phyloP scores from a whole-genome alignment of 108 stramenopile species.

The Cyclotella distinguenda region DNA sequence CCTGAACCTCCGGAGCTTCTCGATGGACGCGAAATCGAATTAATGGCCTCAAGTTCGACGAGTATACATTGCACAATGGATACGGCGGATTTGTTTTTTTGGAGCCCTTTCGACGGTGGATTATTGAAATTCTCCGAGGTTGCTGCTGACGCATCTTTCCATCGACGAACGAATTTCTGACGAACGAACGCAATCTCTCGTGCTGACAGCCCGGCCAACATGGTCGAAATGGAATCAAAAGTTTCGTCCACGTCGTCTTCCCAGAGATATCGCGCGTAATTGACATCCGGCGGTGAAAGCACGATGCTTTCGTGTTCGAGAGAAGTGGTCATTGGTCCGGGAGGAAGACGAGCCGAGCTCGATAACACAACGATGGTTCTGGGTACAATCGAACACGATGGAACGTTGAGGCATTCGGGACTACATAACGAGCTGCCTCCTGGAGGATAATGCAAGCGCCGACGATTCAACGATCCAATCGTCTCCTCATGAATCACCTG shows the following conservation, averaged over 20 bases:
- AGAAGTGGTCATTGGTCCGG: slow-evolving; percentile 58
- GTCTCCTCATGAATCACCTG: slow-evolving; percentile 49
- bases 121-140: too few relatives aligned
- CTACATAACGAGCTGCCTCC: not conserved
- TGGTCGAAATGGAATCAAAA: slow-evolving; percentile 31
- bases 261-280: slow-evolving; percentile 67
- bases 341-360: slow-evolving; percentile 43
- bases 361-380: slow-evolving; percentile 64
- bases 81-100: too few relatives aligned
- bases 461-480: slow-evolving; percentile 3
- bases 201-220: slow-evolving; percentile 20
- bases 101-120: too few relatives aligned
- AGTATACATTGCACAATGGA: slow-evolving; percentile 29
- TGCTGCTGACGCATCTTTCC: slow-evolving; percentile 14
- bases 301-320: slow-evolving; percentile 52
- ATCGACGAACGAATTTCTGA: slow-evolving; percentile 23
- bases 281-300: slow-evolving; percentile 52
- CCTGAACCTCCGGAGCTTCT: slow-evolving; percentile 21
- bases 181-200: slow-evolving; percentile 39
- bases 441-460: not conserved
- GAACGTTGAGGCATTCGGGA: not conserved
- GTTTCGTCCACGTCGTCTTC: slow-evolving; percentile 36
- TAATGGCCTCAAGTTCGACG: slow-evolving; percentile 21
- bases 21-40: slow-evolving; percentile 18
- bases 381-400: slow-evolving; percentile 23